These are phyloP conservation scores for Penicillium riverlandense DNA, from an alignment of 495 filamentous ascomycete genomes.

Conservation along the genomic window DNA sequence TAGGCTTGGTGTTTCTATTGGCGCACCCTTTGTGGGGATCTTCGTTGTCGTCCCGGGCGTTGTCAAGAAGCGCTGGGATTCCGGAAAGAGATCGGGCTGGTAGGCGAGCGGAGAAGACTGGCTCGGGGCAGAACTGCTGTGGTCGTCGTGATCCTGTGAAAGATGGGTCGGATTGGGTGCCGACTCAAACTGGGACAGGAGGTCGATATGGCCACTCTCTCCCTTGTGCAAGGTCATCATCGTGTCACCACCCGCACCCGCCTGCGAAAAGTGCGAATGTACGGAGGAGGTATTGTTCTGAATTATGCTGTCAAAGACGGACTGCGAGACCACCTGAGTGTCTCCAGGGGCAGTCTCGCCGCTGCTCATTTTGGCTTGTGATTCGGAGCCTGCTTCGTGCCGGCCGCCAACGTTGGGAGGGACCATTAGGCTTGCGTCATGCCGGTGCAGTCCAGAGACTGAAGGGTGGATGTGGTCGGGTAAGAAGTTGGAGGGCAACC, in stretches of 20 bases:
- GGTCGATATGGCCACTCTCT: slow-evolving; percentile 42
- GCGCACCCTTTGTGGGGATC: slow-evolving; percentile 18
- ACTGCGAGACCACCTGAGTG: slow-evolving; percentile 48
- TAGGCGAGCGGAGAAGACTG: slow-evolving; percentile 33
- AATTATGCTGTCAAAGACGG: slow-evolving; percentile 42
- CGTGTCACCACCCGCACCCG: slow-evolving; percentile 23
- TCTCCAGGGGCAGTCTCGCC: slow-evolving; percentile 32
- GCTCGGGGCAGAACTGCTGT: slow-evolving; percentile 26
- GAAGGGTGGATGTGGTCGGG: slow-evolving; percentile 1
- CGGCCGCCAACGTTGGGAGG: slow-evolving; percentile 1
- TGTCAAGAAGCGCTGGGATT: slow-evolving; percentile 42
- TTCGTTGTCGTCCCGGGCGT: slow-evolving; percentile 37
- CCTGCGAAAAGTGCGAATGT: slow-evolving; percentile 11
- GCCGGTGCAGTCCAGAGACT: slow-evolving; percentile 4
- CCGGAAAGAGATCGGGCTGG: slow-evolving; percentile 38
- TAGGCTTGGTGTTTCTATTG: slow-evolving; percentile 29
- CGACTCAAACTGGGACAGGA: slow-evolving; percentile 35
- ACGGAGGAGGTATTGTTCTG: slow-evolving; percentile 27
- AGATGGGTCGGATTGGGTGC: slow-evolving; percentile 14
- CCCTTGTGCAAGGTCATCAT: slow-evolving; percentile 36
- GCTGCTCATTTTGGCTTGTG: slow-evolving; percentile 22
- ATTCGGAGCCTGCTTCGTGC: not conserved
- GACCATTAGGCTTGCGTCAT: slow-evolving; percentile 12
- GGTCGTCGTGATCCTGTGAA: slow-evolving; percentile 31
- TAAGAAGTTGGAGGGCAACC: slow-evolving; percentile 1